Conservation (phyloP, 305 asterid genomes). For the Fraxinus sp. region DNA sequence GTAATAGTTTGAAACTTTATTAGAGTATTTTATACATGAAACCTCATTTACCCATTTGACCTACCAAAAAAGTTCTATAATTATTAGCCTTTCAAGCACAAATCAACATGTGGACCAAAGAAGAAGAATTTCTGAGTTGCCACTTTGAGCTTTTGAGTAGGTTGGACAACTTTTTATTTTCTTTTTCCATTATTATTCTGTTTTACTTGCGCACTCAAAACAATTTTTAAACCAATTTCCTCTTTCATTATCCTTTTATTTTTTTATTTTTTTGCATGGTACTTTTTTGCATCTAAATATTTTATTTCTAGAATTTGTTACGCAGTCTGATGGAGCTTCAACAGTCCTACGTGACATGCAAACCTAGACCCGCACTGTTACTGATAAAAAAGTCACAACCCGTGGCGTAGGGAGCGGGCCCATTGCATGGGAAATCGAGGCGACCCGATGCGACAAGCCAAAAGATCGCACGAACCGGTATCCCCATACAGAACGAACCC, state of each 20-base stretch:
- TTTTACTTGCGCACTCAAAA: not conserved
- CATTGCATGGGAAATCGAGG: too few relatives aligned
- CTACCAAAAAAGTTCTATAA: not conserved
- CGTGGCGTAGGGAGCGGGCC: too few relatives aligned
- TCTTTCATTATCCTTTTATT: not conserved
- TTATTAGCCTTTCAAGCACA: not conserved
- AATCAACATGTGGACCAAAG: not conserved
- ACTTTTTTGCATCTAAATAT: not conserved
- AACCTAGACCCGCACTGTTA: too few relatives aligned
- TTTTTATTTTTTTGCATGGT: not conserved
- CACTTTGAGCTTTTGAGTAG: not conserved
- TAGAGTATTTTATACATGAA: not conserved
- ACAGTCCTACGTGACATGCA: too few relatives aligned
- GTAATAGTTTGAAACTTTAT: not conserved
- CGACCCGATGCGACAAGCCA: too few relatives aligned
- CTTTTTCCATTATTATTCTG: not conserved
- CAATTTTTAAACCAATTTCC: not conserved
- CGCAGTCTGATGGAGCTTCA: too few relatives aligned
- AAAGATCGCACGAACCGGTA: too few relatives aligned
- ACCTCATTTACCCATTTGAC: not conserved
- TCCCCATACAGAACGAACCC: too few relatives aligned
- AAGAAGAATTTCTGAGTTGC: not conserved
- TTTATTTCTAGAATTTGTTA: too few relatives aligned
- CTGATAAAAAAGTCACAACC: too few relatives aligned
- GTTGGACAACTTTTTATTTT: not conserved